phyloP scores from a whole-genome alignment of 169 alveolate genomes.

The Babesia caballi region DNA sequence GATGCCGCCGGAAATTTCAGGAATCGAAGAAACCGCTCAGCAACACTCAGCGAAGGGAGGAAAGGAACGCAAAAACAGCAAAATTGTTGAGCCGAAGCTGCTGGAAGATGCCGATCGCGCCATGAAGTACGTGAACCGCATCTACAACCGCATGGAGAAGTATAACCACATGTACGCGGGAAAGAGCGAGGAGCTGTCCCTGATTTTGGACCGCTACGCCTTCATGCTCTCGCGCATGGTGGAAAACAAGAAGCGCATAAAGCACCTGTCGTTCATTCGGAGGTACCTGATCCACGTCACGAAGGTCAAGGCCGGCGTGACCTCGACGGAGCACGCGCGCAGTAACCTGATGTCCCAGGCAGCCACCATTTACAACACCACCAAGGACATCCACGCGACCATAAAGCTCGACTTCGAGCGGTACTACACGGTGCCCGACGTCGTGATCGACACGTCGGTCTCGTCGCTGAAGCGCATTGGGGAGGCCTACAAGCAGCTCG shows the following conservation, averaged over 20 bases:
- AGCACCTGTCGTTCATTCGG: constrained; percentile 6
- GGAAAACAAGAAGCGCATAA: constrained; percentile 6
- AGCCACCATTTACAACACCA: neutral
- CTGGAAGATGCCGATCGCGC: constrained; percentile 21
- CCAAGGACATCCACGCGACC: neutral
- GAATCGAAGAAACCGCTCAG: neutral
- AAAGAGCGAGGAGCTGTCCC: neutral
- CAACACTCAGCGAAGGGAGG: neutral
- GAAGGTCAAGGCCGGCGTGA: neutral
- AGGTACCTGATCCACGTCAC: constrained; percentile 9
- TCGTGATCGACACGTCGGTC: constrained; percentile 11
- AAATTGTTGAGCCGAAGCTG: neutral
- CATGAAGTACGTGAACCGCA: neutral
- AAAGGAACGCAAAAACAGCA: neutral
- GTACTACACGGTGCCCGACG: constrained; percentile 1
- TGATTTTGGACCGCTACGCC: neutral
- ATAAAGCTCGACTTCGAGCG: constrained; percentile 23
- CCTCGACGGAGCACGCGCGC: neutral
- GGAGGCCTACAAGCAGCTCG: constrained; percentile 17
- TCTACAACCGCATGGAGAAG: constrained; percentile 4
- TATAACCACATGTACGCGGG: constrained; percentile 23
- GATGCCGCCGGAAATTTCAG: constrained; percentile 2
- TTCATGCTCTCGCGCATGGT: neutral
- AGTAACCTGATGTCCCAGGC: constrained; percentile 1
- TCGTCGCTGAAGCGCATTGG: constrained; percentile 21